Percentiles rank a stretch among this genome's conserved stretches.
phyloP scores from a whole-genome alignment of 306 rosid genomes.

The Fragaria ananassa region DNA sequence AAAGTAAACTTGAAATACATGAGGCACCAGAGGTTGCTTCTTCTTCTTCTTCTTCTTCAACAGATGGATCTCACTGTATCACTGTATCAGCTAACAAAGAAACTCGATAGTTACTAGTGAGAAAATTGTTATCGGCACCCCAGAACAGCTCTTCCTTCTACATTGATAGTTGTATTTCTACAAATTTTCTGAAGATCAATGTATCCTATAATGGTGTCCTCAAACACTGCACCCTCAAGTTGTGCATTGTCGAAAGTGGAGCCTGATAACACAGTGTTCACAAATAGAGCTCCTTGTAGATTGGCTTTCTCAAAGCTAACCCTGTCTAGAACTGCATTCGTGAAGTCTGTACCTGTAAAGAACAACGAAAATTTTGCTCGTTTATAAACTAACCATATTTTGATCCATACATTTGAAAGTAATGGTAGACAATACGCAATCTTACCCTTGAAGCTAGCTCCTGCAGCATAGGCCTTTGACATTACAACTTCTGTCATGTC shows the following conservation, averaged over 20 bases:
- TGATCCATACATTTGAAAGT: background rate
- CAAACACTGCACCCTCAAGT: slow-evolving; percentile 67
- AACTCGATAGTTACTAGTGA: background rate
- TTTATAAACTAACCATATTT: background rate
- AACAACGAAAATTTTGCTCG: background rate
- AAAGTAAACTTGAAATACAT: background rate
- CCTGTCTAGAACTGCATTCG: slow-evolving; percentile 87
- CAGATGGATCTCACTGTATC: slow-evolving; percentile 3
- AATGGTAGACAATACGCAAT: slow-evolving; percentile 1
- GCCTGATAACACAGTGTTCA: slow-evolving; percentile 77
- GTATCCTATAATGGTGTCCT: slow-evolving; percentile 93
- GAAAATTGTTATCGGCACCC: slow-evolving; percentile 68
- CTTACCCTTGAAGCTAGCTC: slow-evolving; percentile 86
- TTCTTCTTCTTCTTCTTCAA: background rate
- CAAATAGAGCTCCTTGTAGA: slow-evolving; percentile 82
- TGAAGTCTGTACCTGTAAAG: slow-evolving; percentile 72
- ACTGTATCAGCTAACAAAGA: background rate
- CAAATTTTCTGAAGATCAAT: slow-evolving; percentile 92
- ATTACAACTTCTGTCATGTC: slow-evolving; percentile 94
- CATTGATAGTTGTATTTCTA: slow-evolving; percentile 50
- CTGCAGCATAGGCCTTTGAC: slow-evolving; percentile 94
- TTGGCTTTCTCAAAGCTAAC: slow-evolving; percentile 87
- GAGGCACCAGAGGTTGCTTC: background rate
- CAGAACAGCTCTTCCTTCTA: slow-evolving; percentile 61
- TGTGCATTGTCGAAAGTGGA: slow-evolving; percentile 79